Percentiles rank a stretch among this genome's conserved stretches.
Evolutionary conservation across 2,329 filamentous ascomycete genomes (phyloP).

Genomic region (Claviceps sp.): DNA sequence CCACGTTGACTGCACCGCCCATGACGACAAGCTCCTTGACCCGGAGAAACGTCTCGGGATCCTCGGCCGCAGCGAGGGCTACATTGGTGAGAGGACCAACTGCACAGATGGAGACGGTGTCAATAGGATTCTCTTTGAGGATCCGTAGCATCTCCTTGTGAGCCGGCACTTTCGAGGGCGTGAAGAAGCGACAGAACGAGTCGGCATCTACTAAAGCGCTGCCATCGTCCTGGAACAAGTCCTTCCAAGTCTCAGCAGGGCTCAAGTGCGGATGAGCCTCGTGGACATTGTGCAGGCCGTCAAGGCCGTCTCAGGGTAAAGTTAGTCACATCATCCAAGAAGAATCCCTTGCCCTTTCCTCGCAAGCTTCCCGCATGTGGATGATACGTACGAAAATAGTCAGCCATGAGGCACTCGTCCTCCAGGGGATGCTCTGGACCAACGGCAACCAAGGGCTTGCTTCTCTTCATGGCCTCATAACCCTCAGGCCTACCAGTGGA

Average conservation of each 20-base stretch:
- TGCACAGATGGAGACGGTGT: conserved; percentile 81
- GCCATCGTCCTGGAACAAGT: conserved; percentile 38
- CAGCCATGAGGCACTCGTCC: conserved; percentile 65
- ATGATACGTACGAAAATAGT: conserved; percentile 65
- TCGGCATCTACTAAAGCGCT: conserved; percentile 24
- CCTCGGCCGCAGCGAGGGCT: conserved; percentile 74
- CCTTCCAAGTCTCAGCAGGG: conserved; percentile 60
- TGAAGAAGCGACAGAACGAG: conserved; percentile 51
- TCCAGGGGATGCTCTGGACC: conserved; percentile 78
- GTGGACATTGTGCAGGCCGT: conserved; percentile 68
- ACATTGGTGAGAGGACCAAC: conserved; percentile 90
- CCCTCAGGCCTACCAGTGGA: conserved; percentile 52
- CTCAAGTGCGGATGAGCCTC: conserved; percentile 60
- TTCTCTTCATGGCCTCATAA: conserved; percentile 57
- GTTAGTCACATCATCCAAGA: neutral
- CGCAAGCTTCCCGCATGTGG: neutral
- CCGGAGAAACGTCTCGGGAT: conserved; percentile 77
- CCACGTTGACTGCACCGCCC: conserved; percentile 70
- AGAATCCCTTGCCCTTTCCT: neutral
- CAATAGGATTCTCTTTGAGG: conserved; percentile 64
- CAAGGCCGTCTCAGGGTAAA: conserved; percentile 47
- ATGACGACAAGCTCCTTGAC: conserved; percentile 90
- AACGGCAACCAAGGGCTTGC: conserved; percentile 73
- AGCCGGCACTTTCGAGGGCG: conserved; percentile 57
- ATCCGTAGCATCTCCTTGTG: conserved; percentile 84